Evolutionary conservation across 495 filamentous ascomycete genomes (phyloP), one percentile per base, ranked within the genome.

Genomic region (Xylaria intraflava): DNA sequence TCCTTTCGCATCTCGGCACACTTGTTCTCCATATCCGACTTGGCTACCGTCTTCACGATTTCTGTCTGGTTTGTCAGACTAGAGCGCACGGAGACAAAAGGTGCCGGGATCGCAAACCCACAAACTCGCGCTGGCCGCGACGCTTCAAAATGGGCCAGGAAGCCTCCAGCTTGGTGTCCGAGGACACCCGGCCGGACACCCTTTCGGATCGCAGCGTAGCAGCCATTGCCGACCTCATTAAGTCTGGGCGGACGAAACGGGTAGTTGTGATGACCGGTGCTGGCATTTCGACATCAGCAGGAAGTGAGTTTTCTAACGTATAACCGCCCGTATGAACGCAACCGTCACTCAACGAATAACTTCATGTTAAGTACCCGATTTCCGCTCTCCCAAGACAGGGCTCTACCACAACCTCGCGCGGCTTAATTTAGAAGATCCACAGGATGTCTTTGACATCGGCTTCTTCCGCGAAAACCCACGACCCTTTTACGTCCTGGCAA

Each of bases 401-500:
- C 76, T 90, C 7, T 90, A 90, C 61, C 82, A 88, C 64, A 96
- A 97, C 63, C 80, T 97, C 11, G 84, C 85, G 11, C 78, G 83
- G 46, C 80, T 97, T 30, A 81, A 93, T 49, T 78, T 97, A 2
- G 89, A 90, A 2, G 85, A 90, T 62, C 83, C 91, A 9, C 80
- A 83, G 62, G 78, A 78, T 20, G 78, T 90, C 23, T 96, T 96
- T 69, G 90, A 95, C 62, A 89, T 97, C 46, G 69, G 67, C 46
- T 97, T 87, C 72, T 98, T 98, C 76, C 76, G 83, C 41, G 49
- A 80, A 26, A 89, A 96, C 64, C 93, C 93, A 0, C 72, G 78
- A 20, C 91, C 94, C 0, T 98, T 98, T 75, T 98, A 97, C 70
- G 81, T 85, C 0, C 76, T 98, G 22, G 91, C 92, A 20, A 83